Evolutionary conservation across 2,329 filamentous ascomycete genomes (phyloP), one percentile per base, ranked within the genome.

Genomic region (Cucurbitaria berberidis): DNA sequence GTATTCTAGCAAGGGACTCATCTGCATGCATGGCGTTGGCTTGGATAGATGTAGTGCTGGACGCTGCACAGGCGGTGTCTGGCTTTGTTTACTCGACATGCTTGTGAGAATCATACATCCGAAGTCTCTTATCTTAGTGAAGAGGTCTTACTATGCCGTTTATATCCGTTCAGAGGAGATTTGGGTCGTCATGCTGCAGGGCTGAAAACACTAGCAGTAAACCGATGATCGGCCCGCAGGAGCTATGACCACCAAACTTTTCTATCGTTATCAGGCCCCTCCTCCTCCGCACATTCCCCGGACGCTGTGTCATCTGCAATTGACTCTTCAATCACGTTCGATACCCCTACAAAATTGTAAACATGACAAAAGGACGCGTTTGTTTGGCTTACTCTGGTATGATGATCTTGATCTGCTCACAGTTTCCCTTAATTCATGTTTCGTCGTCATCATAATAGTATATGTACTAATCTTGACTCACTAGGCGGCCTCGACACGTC

Each of bases 401-500:
- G 68, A 52, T 22, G 35, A 13, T n/a, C 38, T n/a, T n/a, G n/a
- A n/a, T 39, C 34, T 35, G 39, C 38, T 27, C 41, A 19, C 36
- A 36, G 27, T n/a, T 16, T n/a, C 19, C 18, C 7, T 7, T 26
- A 21, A 9, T 16, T 27, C 5, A 27, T 27, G 16, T 9, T 16
- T 21, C 21, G 15, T 11, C 5, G 11, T 13, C n/a, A 16, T 22
- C 11, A 41, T 41, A 41, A 27, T 13, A 11, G 43, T 51, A 44
- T 30, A 53, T 51, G 43, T 26, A 59, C 66, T 73, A 47, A 70
- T n/a, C 61, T 41, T 62, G 59, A 66, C 52, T 67, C 60, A 67
- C 51, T 48, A 74, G 73, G 84, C 70, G 84, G 84, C 68, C 79
- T 86, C 58, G 84, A 86, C 68, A 86, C 84, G 63, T 83, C 80